Conservation (phyloP, 108 stramenopile species). For the Nitzschia inconspicua region DNA sequence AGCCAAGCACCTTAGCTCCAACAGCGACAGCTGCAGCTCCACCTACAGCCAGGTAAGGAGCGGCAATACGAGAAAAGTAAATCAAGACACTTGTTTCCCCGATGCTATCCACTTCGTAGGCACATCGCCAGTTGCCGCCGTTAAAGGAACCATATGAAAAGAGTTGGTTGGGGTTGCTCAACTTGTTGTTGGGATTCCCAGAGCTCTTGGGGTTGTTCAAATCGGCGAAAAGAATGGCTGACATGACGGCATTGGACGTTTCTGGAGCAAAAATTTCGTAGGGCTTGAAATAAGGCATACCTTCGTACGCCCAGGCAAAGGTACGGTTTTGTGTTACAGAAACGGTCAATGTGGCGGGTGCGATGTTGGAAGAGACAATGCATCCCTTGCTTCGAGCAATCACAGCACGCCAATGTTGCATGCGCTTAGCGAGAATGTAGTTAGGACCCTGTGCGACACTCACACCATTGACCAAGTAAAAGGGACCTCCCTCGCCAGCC, state of each 20-base stretch:
- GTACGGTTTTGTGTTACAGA: constrained; percentile 92
- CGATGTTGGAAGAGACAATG: constrained; percentile 94
- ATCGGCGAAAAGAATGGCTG: constrained; percentile 91
- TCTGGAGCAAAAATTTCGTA: constrained; percentile 97
- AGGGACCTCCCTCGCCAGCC: constrained; percentile 52
- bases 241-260: constrained; percentile 97
- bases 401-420: constrained; percentile 98
- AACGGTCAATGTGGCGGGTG: constrained; percentile 94
- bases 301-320: constrained; percentile 98
- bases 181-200: constrained; percentile 69
- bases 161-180: constrained; percentile 92
- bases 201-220: constrained; percentile 71
- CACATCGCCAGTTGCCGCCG: constrained; percentile 95
- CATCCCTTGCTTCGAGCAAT: constrained; percentile 86
- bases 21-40: constrained; percentile 52
- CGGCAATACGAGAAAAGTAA: constrained; percentile 77
- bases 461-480: constrained; percentile 79
- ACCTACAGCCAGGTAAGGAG: constrained; percentile 54
- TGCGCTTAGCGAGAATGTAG: constrained; percentile 95
- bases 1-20: constrained; percentile 36
- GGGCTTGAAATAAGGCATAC: constrained; percentile 94
- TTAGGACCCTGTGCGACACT: constrained; percentile 98
- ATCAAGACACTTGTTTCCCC: constrained; percentile 92
- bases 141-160: constrained; percentile 94
- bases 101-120: constrained; percentile 93